Conservation (phyloP, 1,284 basidiomycete species). For the Naganishia sp. region DNA sequence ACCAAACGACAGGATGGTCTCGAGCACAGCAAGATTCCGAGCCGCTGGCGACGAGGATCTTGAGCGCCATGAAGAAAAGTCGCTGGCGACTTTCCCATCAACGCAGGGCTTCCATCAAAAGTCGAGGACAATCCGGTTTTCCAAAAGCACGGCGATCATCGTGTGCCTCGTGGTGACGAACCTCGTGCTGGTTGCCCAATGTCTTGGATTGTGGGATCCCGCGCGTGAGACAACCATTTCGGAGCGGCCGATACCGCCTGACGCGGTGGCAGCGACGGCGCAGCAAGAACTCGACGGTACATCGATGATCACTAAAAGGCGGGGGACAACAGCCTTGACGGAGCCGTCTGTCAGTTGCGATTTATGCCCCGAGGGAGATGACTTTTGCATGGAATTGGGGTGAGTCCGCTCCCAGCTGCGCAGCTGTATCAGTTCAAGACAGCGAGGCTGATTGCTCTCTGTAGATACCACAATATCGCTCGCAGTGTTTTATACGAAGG, state of each 20-base stretch:
- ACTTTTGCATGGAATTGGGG: constrained; percentile 22
- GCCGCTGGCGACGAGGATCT: constrained; percentile 2
- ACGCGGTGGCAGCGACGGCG: neutral
- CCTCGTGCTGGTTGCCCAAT: constrained; percentile 1
- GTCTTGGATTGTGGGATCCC: constrained; percentile 4
- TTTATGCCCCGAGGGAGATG: constrained; percentile 11
- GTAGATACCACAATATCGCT: constrained; percentile 12
- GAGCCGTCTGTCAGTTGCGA: constrained; percentile 18
- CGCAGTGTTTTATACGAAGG: constrained; percentile 11
- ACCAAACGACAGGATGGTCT: too few relatives aligned
- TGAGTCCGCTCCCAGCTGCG: neutral
- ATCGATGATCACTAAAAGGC: neutral
- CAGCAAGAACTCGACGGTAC: too few relatives aligned
- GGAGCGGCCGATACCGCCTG: neutral
- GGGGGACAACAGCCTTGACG: constrained; percentile 15
- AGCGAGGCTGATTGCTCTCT: too few relatives aligned
- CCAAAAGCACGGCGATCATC: neutral
- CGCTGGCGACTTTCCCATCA: constrained; percentile 6
- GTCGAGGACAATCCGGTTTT: neutral
- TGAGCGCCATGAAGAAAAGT: constrained; percentile 3
- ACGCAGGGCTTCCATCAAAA: neutral
- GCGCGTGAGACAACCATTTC: neutral
- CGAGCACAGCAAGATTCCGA: neutral
- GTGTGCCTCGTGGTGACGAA: neutral
- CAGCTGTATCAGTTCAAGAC: neutral